Conservation (phyloP, 352 stramenopile species). For the Pythium monospermum region DNA sequence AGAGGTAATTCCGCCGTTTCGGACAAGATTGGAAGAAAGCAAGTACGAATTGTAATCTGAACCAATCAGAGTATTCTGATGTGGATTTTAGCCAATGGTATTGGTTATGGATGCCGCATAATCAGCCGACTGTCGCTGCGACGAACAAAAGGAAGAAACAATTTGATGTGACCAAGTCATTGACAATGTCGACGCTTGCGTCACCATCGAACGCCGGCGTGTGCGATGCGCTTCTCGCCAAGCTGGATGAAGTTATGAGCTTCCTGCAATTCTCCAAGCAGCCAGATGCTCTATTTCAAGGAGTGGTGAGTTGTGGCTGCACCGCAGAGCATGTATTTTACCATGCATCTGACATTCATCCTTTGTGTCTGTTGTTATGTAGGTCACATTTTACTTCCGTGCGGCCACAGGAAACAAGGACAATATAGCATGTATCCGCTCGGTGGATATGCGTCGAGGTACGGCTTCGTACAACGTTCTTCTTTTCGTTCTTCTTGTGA, state of each 20-base stretch:
- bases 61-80: not conserved
- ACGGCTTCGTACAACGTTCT: not conserved
- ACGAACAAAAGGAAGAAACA: constrained; percentile 4
- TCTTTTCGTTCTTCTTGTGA: not conserved
- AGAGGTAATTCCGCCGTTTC: not conserved
- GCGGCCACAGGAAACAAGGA: constrained; percentile 32
- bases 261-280: constrained; percentile 67
- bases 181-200: constrained; percentile 12
- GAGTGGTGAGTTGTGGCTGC: constrained; percentile 60
- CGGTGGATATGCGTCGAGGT: constrained; percentile 73
- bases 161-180: constrained; percentile 11
- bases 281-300: constrained; percentile 39
- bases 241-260: constrained; percentile 83
- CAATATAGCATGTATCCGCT: constrained; percentile 62
- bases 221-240: constrained; percentile 72
- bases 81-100: not conserved
- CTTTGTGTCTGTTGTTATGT: too few relatives aligned
- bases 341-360: too few relatives aligned
- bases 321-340: too few relatives aligned
- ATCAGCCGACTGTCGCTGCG: too few relatives aligned
- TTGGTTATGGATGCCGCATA: not conserved
- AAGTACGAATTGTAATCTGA: not conserved
- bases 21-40: too few relatives aligned
- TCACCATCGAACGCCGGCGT: constrained; percentile 17
- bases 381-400: constrained; percentile 84